Evolutionary conservation across 2,329 filamentous ascomycete species (phyloP).

Genomic region (Colletotrichum sp.): DNA sequence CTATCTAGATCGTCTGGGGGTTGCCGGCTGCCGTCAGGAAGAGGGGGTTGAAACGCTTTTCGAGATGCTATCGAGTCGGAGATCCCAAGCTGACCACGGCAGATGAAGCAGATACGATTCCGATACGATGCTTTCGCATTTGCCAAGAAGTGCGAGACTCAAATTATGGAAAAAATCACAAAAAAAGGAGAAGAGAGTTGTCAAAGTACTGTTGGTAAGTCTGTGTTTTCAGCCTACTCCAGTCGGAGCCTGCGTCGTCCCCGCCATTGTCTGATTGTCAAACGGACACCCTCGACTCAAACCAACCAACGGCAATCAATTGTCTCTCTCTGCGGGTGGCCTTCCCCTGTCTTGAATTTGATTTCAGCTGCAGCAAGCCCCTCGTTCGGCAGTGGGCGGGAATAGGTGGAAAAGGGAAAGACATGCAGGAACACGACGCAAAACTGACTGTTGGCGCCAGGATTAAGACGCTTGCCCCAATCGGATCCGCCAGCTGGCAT

Average conservation of each 20-base stretch:
- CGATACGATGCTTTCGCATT: not conserved
- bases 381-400: not conserved
- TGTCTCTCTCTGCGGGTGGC: too few species aligned
- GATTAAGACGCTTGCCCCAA: not conserved
- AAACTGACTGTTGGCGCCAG: not conserved
- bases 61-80: not conserved
- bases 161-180: not conserved
- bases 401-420: not conserved
- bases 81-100: not conserved
- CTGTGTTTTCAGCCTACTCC: not conserved
- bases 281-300: not conserved
- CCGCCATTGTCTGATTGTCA: not conserved
- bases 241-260: not conserved
- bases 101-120: not conserved
- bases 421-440: not conserved
- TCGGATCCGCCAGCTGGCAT: not conserved
- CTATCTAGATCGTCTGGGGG: not conserved
- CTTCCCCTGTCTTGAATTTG: not conserved
- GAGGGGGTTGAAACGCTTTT: not conserved
- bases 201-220: not conserved
- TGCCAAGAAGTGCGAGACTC: not conserved
- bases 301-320: not conserved
- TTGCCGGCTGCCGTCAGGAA: not conserved
- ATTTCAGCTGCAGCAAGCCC: not conserved
- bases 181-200: not conserved